Evolutionary conservation across 2,329 filamentous ascomycete genomes (phyloP).

Genomic region (Trichoderma gracile): DNA sequence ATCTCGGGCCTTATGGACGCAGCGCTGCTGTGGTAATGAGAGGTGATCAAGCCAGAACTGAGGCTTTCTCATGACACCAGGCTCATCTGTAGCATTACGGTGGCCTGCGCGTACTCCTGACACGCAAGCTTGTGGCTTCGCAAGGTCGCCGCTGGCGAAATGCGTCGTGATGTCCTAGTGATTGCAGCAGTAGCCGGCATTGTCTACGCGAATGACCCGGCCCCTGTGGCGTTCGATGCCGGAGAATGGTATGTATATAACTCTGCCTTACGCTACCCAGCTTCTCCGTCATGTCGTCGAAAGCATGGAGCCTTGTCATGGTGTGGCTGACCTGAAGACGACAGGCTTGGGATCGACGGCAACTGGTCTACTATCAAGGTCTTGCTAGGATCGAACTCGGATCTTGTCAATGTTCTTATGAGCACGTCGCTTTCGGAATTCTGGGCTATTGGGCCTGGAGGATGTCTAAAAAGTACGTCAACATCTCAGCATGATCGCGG

Average conservation of each 20-base stretch:
- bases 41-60: not conserved
- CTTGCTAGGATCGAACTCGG: constrained; percentile 44
- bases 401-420: constrained; percentile 47
- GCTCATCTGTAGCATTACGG: not conserved
- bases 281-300: not conserved
- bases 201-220: constrained; percentile 27
- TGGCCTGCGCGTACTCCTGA: constrained; percentile 7
- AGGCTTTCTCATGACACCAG: constrained; percentile 6
- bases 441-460: constrained; percentile 64
- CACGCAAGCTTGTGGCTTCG: not conserved
- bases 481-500: constrained; percentile 4
- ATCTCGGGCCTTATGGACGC: constrained; percentile 18
- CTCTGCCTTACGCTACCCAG: not conserved
- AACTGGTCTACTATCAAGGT: constrained; percentile 71
- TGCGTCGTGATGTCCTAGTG: constrained; percentile 24
- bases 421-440: constrained; percentile 71
- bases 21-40: not conserved
- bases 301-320: not conserved
- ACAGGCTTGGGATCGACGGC: constrained; percentile 65
- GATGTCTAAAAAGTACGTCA: constrained; percentile 53
- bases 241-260: constrained; percentile 30
- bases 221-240: constrained; percentile 31
- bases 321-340: not conserved
- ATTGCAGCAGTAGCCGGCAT: constrained; percentile 19
- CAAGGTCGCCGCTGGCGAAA: constrained; percentile 23